A percentile compares a stretch with the other conserved stretches of the same genome.
These are phyloP conservation scores for Sugiyamaella marilandica DNA, from an alignment of 805 yeast genomes.

Conservation along the genomic window DNA sequence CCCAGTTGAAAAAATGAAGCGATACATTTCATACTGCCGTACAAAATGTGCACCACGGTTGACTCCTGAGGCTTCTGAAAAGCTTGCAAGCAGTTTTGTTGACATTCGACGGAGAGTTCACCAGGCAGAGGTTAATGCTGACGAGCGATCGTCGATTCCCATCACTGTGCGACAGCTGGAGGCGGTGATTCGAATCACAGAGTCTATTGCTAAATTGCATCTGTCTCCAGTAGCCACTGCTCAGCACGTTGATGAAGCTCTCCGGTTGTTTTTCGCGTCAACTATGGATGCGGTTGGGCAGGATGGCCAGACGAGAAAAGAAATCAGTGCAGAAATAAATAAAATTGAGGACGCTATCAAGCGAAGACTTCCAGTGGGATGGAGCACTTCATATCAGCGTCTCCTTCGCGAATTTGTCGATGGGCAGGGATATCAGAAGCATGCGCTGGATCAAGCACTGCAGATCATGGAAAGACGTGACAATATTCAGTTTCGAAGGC, in stretches of 20 bases:
- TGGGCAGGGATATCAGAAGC: constrained; percentile 47
- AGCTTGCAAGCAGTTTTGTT: constrained; percentile 86
- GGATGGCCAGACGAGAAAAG: constrained; percentile 50
- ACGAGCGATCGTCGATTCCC: constrained; percentile 92
- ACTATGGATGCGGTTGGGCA: constrained; percentile 92
- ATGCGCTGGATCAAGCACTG: constrained; percentile 78
- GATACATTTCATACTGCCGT: constrained; percentile 88
- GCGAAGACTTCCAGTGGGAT: constrained; percentile 90
- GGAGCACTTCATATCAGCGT: constrained; percentile 86
- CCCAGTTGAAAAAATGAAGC: constrained; percentile 83
- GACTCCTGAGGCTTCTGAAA: constrained; percentile 83
- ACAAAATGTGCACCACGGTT: constrained; percentile 86
- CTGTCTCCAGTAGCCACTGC: constrained; percentile 79
- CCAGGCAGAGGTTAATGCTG: constrained; percentile 70
- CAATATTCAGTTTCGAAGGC: constrained; percentile 81
- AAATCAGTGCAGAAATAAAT: constrained; percentile 64
- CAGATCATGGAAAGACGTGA: constrained; percentile 80
- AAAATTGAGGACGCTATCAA: constrained; percentile 79
- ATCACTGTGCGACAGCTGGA: constrained; percentile 96
- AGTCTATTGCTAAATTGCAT: constrained; percentile 82
- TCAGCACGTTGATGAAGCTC: constrained; percentile 92
- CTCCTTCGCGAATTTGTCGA: constrained; percentile 67
- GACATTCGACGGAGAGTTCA: constrained; percentile 81
- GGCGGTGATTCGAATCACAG: constrained; percentile 94
- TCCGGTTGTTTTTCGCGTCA: constrained; percentile 89